Evolutionary conservation across 2,329 filamentous ascomycete genomes (phyloP).

Genomic region (Penicillium sp.): DNA sequence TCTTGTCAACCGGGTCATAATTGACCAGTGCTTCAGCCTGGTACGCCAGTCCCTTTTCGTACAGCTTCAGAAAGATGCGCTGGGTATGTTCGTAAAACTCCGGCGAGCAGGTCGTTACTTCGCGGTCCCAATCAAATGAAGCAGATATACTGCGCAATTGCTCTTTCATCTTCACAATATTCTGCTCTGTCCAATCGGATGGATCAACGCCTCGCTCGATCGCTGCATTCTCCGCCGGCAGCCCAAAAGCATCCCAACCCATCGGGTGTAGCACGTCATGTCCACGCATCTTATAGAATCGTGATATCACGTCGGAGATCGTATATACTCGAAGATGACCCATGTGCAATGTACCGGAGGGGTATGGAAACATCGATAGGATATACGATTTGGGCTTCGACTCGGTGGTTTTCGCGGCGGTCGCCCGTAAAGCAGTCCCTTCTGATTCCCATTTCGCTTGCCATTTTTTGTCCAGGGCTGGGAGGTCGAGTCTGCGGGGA

Average conservation of each 20-base stretch:
- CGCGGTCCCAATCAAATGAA: constrained; percentile 74
- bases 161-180: constrained; percentile 78
- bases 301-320: constrained; percentile 77
- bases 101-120: constrained; percentile 77
- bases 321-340: constrained; percentile 86
- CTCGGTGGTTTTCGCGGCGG: constrained; percentile 9
- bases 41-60: constrained; percentile 70
- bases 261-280: constrained; percentile 77
- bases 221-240: constrained; percentile 87
- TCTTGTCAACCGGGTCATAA: constrained; percentile 83
- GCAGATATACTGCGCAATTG: constrained; percentile 75
- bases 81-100: constrained; percentile 87
- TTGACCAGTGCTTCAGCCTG: constrained; percentile 80
- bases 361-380: constrained; percentile 89
- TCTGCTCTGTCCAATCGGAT: constrained; percentile 69
- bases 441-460: constrained; percentile 44
- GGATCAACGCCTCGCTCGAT: constrained; percentile 75
- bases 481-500: constrained; percentile 38
- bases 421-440: constrained; percentile 3
- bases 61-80: constrained; percentile 71
- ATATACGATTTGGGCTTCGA: constrained; percentile 56
- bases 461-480: constrained; percentile 51
- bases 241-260: constrained; percentile 88
- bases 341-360: constrained; percentile 77
- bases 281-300: constrained; percentile 69